phyloP scores from a whole-genome alignment of 2,329 filamentous ascomycete species.

The Xylariaceae sp. region DNA sequence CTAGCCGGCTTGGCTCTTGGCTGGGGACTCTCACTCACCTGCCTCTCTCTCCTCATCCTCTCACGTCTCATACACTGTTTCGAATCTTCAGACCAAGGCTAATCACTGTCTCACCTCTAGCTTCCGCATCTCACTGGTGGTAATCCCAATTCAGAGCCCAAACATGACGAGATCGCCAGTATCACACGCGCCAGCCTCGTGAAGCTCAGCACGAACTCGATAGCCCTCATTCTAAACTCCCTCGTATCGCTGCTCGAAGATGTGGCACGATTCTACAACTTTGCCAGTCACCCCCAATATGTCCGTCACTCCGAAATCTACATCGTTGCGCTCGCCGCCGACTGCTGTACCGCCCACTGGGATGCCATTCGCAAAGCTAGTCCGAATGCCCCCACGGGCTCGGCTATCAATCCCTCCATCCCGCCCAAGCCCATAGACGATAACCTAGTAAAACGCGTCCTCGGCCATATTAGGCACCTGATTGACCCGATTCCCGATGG shows the following conservation, averaged over 20 bases:
- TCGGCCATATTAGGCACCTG: slow-evolving; percentile 53
- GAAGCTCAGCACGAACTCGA: slow-evolving; percentile 51
- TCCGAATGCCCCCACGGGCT: slow-evolving; percentile 18
- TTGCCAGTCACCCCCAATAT: slow-evolving; percentile 51
- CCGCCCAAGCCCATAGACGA: slow-evolving; percentile 43
- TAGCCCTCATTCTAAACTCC: slow-evolving; percentile 51
- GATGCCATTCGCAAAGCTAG: slow-evolving; percentile 36
- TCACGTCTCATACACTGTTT: not conserved
- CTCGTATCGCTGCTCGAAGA: slow-evolving; percentile 55
- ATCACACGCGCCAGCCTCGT: slow-evolving; percentile 58
- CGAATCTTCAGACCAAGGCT: slow-evolving; percentile 8
- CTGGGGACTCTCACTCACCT: not conserved
- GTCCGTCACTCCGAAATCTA: slow-evolving; percentile 61
- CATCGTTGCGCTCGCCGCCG: slow-evolving; percentile 56
- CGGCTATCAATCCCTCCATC: not conserved
- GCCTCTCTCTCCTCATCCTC: not conserved
- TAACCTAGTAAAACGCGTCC: slow-evolving; percentile 48
- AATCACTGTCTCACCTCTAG: slow-evolving; percentile 28
- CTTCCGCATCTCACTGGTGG: slow-evolving; percentile 61
- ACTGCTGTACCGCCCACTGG: slow-evolving; percentile 62
- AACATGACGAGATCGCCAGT: slow-evolving; percentile 55
- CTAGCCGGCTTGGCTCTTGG: not conserved
- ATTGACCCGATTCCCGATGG: slow-evolving; percentile 54
- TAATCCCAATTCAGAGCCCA: slow-evolving; percentile 50
- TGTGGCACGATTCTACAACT: slow-evolving; percentile 48